phyloP scores from a whole-genome alignment of 2,329 filamentous ascomycete genomes.

The Arthrobotrys pseudoclavata region DNA sequence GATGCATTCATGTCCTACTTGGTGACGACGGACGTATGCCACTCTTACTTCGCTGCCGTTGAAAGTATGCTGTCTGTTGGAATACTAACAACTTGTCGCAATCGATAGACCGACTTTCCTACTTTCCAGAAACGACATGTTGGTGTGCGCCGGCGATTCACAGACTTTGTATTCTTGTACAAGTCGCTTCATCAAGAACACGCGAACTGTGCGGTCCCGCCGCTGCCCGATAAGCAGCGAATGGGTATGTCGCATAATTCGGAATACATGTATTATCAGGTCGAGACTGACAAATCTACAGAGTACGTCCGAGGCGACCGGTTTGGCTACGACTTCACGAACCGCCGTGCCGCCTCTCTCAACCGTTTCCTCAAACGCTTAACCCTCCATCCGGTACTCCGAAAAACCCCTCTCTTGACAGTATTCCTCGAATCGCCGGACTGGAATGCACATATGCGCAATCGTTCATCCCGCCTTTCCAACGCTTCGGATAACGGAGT shows the following conservation, averaged over 20 bases:
- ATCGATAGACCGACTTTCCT: conserved; percentile 84
- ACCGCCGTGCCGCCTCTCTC: conserved; percentile 87
- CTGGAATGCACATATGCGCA: conserved; percentile 96
- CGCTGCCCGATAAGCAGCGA: conserved; percentile 97
- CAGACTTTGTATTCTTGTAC: conserved; percentile 96
- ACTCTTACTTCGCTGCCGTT: not conserved
- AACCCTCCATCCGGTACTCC: conserved; percentile 87
- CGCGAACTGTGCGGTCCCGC: conserved; percentile 90
- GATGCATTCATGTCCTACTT: conserved; percentile 97
- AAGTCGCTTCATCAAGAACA: conserved; percentile 90
- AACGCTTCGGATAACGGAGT: conserved; percentile 75
- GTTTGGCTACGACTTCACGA: conserved; percentile 92
- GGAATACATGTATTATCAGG: not conserved
- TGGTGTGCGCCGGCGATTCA: conserved; percentile 88
- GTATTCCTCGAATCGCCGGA: conserved; percentile 92
- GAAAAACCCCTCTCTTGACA: conserved; percentile 84
- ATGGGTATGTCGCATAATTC: conserved; percentile 71
- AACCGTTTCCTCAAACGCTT: conserved; percentile 90
- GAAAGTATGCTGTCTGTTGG: too few relatives aligned
- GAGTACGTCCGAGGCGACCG: conserved; percentile 97
- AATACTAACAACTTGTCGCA: conserved; percentile 7
- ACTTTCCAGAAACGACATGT: conserved; percentile 88
- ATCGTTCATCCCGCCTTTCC: conserved; percentile 75
- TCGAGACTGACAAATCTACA: conserved; percentile 38
- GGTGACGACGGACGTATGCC: conserved; percentile 83